Conservation (phyloP, 2,329 filamentous ascomycete species). For the Fonsecaea erecta region DNA sequence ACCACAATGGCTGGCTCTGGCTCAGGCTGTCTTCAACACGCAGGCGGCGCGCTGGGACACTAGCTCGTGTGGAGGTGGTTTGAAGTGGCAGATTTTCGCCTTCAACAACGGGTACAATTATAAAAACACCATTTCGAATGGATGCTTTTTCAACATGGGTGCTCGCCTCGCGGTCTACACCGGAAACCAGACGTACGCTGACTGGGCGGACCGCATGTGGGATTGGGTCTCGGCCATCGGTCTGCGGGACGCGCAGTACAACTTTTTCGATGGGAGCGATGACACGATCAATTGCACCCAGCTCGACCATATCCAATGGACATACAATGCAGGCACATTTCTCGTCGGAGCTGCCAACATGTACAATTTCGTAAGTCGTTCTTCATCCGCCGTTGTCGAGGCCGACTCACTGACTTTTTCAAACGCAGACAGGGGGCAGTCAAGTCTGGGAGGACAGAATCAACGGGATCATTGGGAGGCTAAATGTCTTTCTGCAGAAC, state of each 20-base stretch:
- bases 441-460: conserved; percentile 59
- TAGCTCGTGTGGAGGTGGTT: conserved; percentile 69
- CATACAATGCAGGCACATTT: conserved; percentile 62
- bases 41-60: conserved; percentile 74
- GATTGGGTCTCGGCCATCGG: conserved; percentile 60
- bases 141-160: conserved; percentile 62
- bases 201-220: conserved; percentile 72
- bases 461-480: conserved; percentile 59
- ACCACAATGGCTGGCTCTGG: conserved; percentile 77
- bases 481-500: conserved; percentile 57
- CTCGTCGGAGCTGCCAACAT: conserved; percentile 61
- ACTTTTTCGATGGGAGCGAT: conserved; percentile 62
- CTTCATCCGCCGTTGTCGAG: not conserved
- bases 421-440: conserved; percentile 44
- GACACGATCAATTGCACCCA: conserved; percentile 56
- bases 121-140: conserved; percentile 64
- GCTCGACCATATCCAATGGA: conserved; percentile 60
- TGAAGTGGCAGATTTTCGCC: conserved; percentile 84
- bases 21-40: conserved; percentile 79
- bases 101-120: conserved; percentile 71
- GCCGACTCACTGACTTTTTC: conserved; percentile 19
- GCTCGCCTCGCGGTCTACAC: conserved; percentile 78
- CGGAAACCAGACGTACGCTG: conserved; percentile 74
- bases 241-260: conserved; percentile 55
- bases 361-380: conserved; percentile 57